Base-by-base conservation (phyloP, 2,329 filamentous ascomycete species). In the Ceratocystis harringtonii region DNA sequence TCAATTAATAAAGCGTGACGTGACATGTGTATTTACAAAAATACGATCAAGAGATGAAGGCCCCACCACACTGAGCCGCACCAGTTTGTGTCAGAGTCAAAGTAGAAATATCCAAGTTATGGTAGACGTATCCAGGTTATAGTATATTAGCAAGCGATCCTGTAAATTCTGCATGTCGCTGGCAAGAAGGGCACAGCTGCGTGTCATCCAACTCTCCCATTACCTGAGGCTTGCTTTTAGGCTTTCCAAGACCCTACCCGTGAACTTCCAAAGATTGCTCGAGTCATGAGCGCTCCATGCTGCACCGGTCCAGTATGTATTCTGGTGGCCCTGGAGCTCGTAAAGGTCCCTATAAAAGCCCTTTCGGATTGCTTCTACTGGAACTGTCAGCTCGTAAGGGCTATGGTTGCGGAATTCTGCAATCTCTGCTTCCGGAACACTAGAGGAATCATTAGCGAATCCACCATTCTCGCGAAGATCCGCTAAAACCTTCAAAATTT, bases 271-370 rank as follows among this genome's bases (percentile, higher is more conserved):
- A 3, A 72, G 63, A 10, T 70, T 66, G 0, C 70, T 68, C 1
- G 70, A 70, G 44, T 72, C 61, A 50, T 62, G 61, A 17, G 61
- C 44, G 28, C 50, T 43, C 61, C 61, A 71, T 0, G 72, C 70
- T 0, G 72, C 72, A 1, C 74, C 75, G 0, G 75, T 74, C 67
- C 74, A 77, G 66, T 71, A 77, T 0, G 75, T 77, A 52, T 71
- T 74, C 0, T 70, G 69, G 41, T 71, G 65, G 0, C 75, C 74
- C 68, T 77, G 74, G 7, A 77, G 67, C 0, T 61, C 69, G 30
- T 75, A 72, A 3, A 77, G 57, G 12, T 75, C 69, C 0, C 68
- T 48, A 43, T 74, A 76, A 61, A 76, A 76, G 0, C 75, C 74
- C 2, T 58, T 62, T 0, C 65, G 63, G 17, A 76, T 71, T 2